Conservation (phyloP, 495 filamentous ascomycete genomes). For the Penicillium ucsense region DNA sequence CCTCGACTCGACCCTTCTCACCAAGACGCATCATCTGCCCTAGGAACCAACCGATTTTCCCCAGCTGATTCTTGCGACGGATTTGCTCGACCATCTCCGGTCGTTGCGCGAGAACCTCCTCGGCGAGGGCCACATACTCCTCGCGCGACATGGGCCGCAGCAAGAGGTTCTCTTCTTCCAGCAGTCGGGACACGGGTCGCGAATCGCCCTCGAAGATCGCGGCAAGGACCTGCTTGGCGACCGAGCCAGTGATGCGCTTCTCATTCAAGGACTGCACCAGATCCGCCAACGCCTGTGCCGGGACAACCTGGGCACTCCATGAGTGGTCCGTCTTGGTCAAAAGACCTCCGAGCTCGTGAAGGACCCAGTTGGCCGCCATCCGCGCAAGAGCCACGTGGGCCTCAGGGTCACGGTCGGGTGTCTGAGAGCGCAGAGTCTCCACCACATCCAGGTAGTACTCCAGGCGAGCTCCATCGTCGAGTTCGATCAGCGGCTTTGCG, state of each 20-base stretch:
- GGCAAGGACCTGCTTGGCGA: conserved; percentile 66
- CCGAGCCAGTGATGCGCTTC: conserved; percentile 61
- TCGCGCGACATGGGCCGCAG: conserved; percentile 46
- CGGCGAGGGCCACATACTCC: conserved; percentile 36
- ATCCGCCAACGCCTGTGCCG: conserved; percentile 50
- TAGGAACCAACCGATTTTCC: conserved; percentile 79
- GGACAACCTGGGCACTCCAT: conserved; percentile 49
- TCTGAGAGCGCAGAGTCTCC: conserved; percentile 37
- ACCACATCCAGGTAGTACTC: conserved; percentile 77
- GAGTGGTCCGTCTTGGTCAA: conserved; percentile 40
- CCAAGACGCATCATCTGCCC: conserved; percentile 82
- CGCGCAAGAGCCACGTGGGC: conserved; percentile 20
- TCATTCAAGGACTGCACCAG: conserved; percentile 55
- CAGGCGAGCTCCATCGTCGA: conserved; percentile 71
- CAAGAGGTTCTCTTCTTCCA: conserved; percentile 57
- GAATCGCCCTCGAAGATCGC: conserved; percentile 46
- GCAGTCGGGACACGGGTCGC: conserved; percentile 45
- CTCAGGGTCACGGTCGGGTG: conserved; percentile 20
- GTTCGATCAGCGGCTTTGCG: conserved; percentile 65
- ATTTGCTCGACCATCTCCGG: conserved; percentile 59
- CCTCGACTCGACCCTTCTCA: conserved; percentile 67
- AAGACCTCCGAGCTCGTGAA: conserved; percentile 83
- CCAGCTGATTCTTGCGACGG: conserved; percentile 50
- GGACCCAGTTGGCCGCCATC: conserved; percentile 58
- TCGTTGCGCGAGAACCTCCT: conserved; percentile 37